Evolutionary conservation across 2,329 filamentous ascomycete genomes (phyloP).

Genomic region (Cladosporium halotolerans): DNA sequence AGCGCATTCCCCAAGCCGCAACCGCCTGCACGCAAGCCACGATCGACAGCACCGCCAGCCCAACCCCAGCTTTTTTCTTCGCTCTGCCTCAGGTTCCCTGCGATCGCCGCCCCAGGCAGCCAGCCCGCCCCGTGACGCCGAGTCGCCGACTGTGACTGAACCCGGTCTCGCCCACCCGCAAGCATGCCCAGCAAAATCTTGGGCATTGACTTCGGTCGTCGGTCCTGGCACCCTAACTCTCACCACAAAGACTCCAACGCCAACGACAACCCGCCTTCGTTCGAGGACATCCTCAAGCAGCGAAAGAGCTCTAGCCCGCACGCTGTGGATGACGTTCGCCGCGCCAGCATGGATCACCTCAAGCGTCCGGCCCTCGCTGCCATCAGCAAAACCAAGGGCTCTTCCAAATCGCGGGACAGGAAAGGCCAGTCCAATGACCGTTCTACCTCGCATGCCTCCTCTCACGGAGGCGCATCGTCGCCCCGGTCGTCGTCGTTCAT

Average conservation of each 20-base stretch:
- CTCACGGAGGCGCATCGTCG: conserved; percentile 15
- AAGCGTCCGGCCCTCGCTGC: conserved; percentile 25
- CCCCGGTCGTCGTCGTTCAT: conserved; percentile 11
- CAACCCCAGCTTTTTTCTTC: conserved; percentile 10
- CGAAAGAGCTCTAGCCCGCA: conserved; percentile 14
- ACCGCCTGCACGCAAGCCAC: neutral
- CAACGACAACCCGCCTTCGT: conserved; percentile 8
- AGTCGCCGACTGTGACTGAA: neutral
- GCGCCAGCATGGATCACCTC: conserved; percentile 31
- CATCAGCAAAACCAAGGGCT: conserved; percentile 8
- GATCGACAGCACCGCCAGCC: too few relatives aligned
- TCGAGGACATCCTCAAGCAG: conserved; percentile 11
- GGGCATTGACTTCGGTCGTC: conserved; percentile 25
- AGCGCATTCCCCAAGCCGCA: neutral
- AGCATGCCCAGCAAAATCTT: conserved; percentile 30
- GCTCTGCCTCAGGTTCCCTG: neutral
- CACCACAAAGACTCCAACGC: conserved; percentile 11
- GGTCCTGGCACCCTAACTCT: conserved; percentile 4
- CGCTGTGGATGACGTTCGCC: conserved; percentile 15
- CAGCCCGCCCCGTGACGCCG: neutral
- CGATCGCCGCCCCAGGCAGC: neutral
- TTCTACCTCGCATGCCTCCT: conserved; percentile 17
- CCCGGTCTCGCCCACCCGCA: conserved; percentile 3
- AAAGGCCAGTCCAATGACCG: conserved; percentile 22
- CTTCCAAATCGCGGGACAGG: conserved; percentile 10